A percentile compares a stretch with the other conserved stretches of the same genome.
These are phyloP conservation scores for Penicillium verrucosum DNA, from an alignment of 2,329 filamentous ascomycete genomes.

Conservation along the genomic window DNA sequence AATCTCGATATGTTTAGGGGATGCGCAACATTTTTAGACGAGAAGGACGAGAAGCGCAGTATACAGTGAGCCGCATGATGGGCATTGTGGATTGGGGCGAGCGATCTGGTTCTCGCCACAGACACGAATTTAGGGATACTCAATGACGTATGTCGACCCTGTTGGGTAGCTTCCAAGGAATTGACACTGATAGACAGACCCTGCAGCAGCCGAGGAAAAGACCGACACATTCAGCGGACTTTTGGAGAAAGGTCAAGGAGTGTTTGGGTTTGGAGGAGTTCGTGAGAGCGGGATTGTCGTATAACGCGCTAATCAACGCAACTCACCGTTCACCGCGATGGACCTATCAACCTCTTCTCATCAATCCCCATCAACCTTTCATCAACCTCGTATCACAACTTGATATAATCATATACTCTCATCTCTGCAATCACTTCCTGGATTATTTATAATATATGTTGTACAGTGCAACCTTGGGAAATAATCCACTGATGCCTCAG, in stretches of 20 bases:
- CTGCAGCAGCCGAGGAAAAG: slow-evolving; percentile 22
- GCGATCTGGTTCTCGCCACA: slow-evolving; percentile 28
- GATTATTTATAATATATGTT: too few species aligned
- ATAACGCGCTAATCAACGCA: slow-evolving; percentile 15
- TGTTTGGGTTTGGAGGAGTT: slow-evolving; percentile 1
- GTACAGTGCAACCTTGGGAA: background rate
- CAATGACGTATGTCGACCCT: slow-evolving; percentile 29
- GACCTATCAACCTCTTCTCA: background rate
- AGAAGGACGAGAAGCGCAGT: background rate
- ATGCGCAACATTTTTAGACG: background rate
- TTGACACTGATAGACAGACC: slow-evolving; percentile 31
- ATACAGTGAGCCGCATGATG: slow-evolving; percentile 14
- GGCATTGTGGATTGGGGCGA: slow-evolving; percentile 13
- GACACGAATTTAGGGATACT: slow-evolving; percentile 26
- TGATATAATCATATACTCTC: background rate
- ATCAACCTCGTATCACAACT: background rate
- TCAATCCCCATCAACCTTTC: background rate
- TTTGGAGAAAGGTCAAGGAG: background rate
- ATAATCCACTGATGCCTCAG: background rate
- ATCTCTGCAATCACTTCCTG: too few species aligned
- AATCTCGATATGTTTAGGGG: background rate
- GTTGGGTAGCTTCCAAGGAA: slow-evolving; percentile 23
- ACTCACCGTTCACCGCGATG: background rate
- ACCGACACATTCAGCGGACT: slow-evolving; percentile 33
- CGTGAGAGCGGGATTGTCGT: background rate